Conservation (phyloP, 2,329 filamentous ascomycete species). For the Epichloe baconii region DNA sequence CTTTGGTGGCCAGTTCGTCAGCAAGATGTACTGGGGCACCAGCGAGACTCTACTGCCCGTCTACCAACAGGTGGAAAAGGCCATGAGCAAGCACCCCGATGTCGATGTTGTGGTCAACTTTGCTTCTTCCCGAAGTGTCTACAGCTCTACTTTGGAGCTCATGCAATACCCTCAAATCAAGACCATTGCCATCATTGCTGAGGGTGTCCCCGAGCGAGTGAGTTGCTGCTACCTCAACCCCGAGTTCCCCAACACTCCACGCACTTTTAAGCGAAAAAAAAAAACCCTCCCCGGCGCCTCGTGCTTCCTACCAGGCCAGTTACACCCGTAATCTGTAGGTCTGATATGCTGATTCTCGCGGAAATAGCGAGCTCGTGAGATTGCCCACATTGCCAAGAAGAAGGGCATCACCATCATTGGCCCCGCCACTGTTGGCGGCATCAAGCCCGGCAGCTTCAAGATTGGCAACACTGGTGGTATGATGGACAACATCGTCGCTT, state of each 20-base stretch:
- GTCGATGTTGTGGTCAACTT: constrained; percentile 99
- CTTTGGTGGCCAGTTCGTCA: constrained; percentile 98
- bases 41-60: constrained; percentile 97
- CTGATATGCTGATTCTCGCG: constrained; percentile 9
- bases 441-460: constrained; percentile 99
- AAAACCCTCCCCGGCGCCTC: too few species aligned
- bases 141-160: constrained; percentile 95
- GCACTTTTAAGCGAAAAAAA: too few species aligned
- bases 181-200: constrained; percentile 98
- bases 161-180: constrained; percentile 96
- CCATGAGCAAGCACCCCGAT: constrained; percentile 89
- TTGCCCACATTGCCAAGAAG: constrained; percentile 90
- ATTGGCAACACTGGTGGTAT: constrained; percentile 99
- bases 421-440: constrained; percentile 94
- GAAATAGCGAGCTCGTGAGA: constrained; percentile 84
- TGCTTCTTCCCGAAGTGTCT: constrained; percentile 95
- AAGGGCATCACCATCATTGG: constrained; percentile 99
- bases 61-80: constrained; percentile 89
- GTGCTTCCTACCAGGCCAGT: too few species aligned
- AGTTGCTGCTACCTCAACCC: constrained; percentile 24
- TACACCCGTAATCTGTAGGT: too few species aligned
- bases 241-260: too few species aligned
- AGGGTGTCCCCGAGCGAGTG: constrained; percentile 96
- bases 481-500: constrained; percentile 99
- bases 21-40: constrained; percentile 99